A percentile compares a stretch with the other conserved stretches of the same genome.
Evolutionary conservation across 805 yeast genomes (phyloP).

Genomic region (Jamesozyma piceae): DNA sequence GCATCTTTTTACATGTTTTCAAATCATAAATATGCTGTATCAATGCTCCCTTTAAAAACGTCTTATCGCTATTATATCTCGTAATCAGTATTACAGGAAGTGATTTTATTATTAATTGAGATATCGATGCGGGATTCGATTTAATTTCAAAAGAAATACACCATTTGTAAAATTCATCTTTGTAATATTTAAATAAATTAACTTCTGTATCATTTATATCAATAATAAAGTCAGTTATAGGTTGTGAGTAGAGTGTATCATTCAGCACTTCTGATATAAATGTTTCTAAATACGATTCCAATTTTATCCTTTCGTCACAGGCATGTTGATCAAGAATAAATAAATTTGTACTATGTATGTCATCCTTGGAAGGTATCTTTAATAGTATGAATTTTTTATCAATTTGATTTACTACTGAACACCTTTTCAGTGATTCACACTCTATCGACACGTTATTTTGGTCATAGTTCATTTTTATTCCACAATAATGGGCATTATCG

Average conservation of each 20-base stretch:
- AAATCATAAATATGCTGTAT: conserved; percentile 40
- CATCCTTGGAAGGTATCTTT: conserved; percentile 8
- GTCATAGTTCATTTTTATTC: not conserved
- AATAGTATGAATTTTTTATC: conserved; percentile 56
- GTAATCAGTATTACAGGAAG: conserved; percentile 37
- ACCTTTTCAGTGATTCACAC: conserved; percentile 13
- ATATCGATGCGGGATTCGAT: conserved; percentile 15
- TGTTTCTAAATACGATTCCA: conserved; percentile 42
- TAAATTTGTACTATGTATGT: conserved; percentile 16
- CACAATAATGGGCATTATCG: not conserved
- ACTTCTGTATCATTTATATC: conserved; percentile 27
- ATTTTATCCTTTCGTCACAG: conserved; percentile 61
- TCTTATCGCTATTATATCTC: conserved; percentile 25
- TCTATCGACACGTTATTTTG: conserved; percentile 3
- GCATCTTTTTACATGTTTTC: conserved; percentile 20
- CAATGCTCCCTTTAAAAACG: conserved; percentile 32
- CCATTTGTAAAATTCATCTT: conserved; percentile 34
- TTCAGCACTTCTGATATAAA: conserved; percentile 28
- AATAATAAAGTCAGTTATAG: conserved; percentile 6
- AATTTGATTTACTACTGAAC: conserved; percentile 45
- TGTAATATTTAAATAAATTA: conserved; percentile 26
- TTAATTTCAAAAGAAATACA: conserved; percentile 29
- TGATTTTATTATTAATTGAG: not conserved
- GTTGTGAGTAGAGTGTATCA: conserved; percentile 8
- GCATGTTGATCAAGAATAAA: conserved; percentile 75